These are phyloP conservation scores for Gloeopeniophorella convolvens DNA, from an alignment of 768 basidiomycete species.

Conservation along the genomic window DNA sequence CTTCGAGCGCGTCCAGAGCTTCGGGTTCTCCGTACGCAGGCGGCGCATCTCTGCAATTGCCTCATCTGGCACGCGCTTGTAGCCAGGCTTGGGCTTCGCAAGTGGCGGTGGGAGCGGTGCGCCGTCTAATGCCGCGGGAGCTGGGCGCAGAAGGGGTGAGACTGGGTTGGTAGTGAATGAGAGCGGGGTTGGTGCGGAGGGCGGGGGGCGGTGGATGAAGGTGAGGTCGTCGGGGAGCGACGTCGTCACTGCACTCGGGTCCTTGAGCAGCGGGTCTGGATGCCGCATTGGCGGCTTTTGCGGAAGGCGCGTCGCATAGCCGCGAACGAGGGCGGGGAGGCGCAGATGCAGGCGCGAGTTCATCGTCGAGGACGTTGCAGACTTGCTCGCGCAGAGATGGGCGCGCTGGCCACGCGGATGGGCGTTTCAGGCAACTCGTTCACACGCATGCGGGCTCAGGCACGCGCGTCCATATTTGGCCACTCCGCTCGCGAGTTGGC, in stretches of 20 bases:
- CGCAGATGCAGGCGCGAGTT: not conserved
- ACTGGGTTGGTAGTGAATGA: slow-evolving; percentile 64
- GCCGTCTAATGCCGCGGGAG: slow-evolving; percentile 22
- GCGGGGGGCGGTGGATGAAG: slow-evolving; percentile 83
- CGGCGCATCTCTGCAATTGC: slow-evolving; percentile 49
- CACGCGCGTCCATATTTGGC: too few relatives aligned
- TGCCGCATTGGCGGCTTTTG: slow-evolving; percentile 20
- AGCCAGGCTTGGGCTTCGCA: slow-evolving; percentile 21
- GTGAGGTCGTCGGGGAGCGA: slow-evolving; percentile 43
- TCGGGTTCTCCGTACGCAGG: slow-evolving; percentile 53
- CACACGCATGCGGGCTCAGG: too few relatives aligned
- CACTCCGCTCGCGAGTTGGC: too few relatives aligned
- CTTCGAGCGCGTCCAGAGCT: slow-evolving; percentile 50
- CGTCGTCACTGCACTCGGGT: slow-evolving; percentile 8
- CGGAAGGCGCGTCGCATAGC: slow-evolving; percentile 19
- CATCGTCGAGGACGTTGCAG: slow-evolving; percentile 1
- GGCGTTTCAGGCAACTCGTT: too few relatives aligned
- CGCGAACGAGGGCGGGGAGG: slow-evolving; percentile 3
- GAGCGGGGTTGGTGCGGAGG: slow-evolving; percentile 63
- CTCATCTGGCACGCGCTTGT: slow-evolving; percentile 43
- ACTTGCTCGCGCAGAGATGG: not conserved
- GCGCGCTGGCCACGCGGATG: too few relatives aligned
- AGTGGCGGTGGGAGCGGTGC: slow-evolving; percentile 25
- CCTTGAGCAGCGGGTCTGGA: slow-evolving; percentile 16
- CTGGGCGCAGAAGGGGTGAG: slow-evolving; percentile 59